phyloP scores from a whole-genome alignment of 2,329 filamentous ascomycete species.

The Diaporthe eres region DNA sequence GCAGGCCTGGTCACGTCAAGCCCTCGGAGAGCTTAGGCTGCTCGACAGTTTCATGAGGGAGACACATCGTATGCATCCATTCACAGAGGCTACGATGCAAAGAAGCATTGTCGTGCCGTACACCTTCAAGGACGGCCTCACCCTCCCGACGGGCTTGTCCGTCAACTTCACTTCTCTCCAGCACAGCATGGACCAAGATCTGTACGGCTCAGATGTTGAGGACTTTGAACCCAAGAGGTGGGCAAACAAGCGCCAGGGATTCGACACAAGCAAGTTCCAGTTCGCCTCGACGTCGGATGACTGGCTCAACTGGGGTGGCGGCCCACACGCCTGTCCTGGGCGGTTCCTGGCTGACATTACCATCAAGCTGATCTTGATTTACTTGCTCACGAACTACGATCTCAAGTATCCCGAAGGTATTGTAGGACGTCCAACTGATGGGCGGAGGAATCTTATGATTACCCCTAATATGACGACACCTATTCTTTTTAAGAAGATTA shows the following conservation, averaged over 20 bases:
- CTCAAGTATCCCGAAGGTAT: constrained; percentile 43
- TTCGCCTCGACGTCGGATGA: constrained; percentile 46
- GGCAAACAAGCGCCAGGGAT: constrained; percentile 38
- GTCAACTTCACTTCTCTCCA: constrained; percentile 44
- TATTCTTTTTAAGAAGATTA: constrained; percentile 36
- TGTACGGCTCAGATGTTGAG: constrained; percentile 31
- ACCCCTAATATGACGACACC: constrained; percentile 32
- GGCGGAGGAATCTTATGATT: constrained; percentile 16
- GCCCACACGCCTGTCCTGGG: constrained; percentile 45
- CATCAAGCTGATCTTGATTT: constrained; percentile 46
- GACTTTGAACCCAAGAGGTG: constrained; percentile 45
- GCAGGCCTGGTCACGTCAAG: constrained; percentile 42
- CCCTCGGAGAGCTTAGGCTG: constrained; percentile 41
- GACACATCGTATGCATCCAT: constrained; percentile 42
- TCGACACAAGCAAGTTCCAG: constrained; percentile 45
- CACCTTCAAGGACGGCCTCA: constrained; percentile 42
- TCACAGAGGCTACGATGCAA: constrained; percentile 40
- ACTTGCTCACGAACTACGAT: constrained; percentile 44
- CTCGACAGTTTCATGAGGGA: constrained; percentile 45
- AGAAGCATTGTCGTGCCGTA: constrained; percentile 17
- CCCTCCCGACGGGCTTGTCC: constrained; percentile 41
- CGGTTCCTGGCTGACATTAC: constrained; percentile 21
- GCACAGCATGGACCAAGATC: constrained; percentile 40
- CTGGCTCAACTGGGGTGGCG: constrained; percentile 44
- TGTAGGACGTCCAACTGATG: constrained; percentile 40